phyloP scores from a whole-genome alignment of 1,139 yeast genomes.

The Yamadazyma diddensiae region DNA sequence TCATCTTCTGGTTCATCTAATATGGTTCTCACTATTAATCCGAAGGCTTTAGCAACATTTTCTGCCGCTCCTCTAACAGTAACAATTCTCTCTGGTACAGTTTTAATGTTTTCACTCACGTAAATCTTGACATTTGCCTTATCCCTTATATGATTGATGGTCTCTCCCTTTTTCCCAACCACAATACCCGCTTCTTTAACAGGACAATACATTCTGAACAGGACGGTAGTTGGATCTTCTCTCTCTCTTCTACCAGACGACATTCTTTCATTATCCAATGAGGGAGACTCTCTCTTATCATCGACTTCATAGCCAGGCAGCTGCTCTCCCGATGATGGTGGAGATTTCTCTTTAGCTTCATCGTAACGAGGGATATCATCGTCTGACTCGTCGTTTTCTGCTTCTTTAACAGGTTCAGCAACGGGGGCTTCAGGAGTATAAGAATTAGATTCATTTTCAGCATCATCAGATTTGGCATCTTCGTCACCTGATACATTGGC shows the following conservation, averaged over 20 bases:
- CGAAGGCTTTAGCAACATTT: conserved; percentile 80
- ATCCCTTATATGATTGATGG: conserved; percentile 63
- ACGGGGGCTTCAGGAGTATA: conserved; percentile 1
- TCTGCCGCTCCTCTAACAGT: conserved; percentile 77
- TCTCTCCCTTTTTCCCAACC: conserved; percentile 79
- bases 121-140: conserved; percentile 65
- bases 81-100: conserved; percentile 74
- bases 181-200: conserved; percentile 75
- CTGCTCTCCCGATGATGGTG: too few species aligned
- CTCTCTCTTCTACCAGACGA: conserved; percentile 28
- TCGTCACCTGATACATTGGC: conserved; percentile 4
- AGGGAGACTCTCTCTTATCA: too few species aligned
- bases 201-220: conserved; percentile 70
- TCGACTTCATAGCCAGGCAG: too few species aligned
- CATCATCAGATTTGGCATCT: conserved; percentile 4
- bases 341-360: too few species aligned
- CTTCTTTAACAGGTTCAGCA: conserved; percentile 3
- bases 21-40: conserved; percentile 65
- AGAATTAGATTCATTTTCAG: conserved; percentile 1
- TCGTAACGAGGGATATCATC: conserved; percentile 1
- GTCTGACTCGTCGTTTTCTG: not conserved
- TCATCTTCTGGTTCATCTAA: conserved; percentile 66
- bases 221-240: conserved; percentile 57
- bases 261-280: conserved; percentile 7
- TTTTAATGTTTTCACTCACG: conserved; percentile 75